A percentile compares a stretch with the other conserved stretches of the same genome.
These are phyloP conservation scores for Pseudocercospora pini-densiflorae DNA, from an alignment of 2,329 filamentous ascomycete genomes.

Conservation along the genomic window DNA sequence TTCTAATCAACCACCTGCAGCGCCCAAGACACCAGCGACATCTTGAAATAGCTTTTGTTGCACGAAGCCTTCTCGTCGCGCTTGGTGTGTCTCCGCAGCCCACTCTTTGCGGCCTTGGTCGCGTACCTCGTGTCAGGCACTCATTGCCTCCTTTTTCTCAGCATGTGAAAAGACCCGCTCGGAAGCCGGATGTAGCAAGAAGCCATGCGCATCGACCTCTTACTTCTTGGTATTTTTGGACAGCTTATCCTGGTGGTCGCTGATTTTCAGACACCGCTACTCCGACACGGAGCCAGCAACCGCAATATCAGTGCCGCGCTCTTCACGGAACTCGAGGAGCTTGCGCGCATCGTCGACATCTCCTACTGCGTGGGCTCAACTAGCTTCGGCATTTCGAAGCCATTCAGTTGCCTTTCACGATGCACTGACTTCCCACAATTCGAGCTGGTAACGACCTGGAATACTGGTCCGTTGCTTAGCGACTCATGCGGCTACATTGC, in stretches of 20 bases:
- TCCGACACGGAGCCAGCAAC: conserved; percentile 37
- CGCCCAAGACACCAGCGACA: not conserved
- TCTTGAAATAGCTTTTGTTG: not conserved
- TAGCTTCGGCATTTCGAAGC: conserved; percentile 79
- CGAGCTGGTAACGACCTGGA: conserved; percentile 82
- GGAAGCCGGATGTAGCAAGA: conserved; percentile 3
- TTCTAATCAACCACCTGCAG: not conserved
- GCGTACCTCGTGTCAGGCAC: not conserved
- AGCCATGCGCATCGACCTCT: conserved; percentile 3
- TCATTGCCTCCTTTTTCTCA: no score
- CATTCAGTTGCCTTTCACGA: conserved; percentile 83
- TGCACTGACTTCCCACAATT: conserved; percentile 83
- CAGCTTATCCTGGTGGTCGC: conserved; percentile 29
- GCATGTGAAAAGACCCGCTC: not conserved
- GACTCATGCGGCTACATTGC: conserved; percentile 96
- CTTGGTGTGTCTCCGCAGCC: not conserved
- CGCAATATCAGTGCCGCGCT: conserved; percentile 63
- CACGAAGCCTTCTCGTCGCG: not conserved
- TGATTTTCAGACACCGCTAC: conserved; percentile 39
- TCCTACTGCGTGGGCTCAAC: conserved; percentile 88
- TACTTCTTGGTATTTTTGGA: conserved; percentile 27
- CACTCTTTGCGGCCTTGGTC: not conserved
- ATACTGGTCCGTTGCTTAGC: conserved; percentile 82
- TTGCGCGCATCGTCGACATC: conserved; percentile 91
- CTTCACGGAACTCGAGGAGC: conserved; percentile 82